Evolutionary conservation across 331 rosid species (phyloP).

Genomic region (Saraca asoca): DNA sequence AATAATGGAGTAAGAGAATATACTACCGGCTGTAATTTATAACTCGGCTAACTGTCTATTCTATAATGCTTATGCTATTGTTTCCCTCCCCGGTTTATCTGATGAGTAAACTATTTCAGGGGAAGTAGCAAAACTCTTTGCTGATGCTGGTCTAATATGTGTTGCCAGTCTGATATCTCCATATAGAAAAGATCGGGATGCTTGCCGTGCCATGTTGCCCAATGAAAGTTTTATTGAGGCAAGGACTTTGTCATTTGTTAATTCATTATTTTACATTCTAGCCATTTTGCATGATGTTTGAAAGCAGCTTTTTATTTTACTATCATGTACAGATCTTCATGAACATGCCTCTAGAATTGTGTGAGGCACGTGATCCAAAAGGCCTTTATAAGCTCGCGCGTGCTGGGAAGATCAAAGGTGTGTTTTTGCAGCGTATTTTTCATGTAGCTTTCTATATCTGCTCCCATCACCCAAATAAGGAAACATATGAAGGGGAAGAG

Average conservation of each 20-base stretch:
- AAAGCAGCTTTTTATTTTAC: conserved; percentile 22
- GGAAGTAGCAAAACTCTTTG: conserved; percentile 80
- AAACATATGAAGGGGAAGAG: not conserved
- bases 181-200: conserved; percentile 65
- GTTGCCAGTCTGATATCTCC: conserved; percentile 89
- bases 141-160: conserved; percentile 75
- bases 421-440: conserved; percentile 31
- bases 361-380: conserved; percentile 81
- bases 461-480: conserved; percentile 14
- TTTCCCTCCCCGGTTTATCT: conserved; percentile 27
- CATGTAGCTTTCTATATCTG: not conserved
- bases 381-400: conserved; percentile 96
- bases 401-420: conserved; percentile 80
- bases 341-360: conserved; percentile 78
- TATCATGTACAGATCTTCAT: conserved; percentile 66
- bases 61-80: conserved; percentile 1
- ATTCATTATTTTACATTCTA: conserved; percentile 7
- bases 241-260: conserved; percentile 27
- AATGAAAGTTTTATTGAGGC: conserved; percentile 71
- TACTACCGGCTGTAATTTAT: not conserved
- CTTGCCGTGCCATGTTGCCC: conserved; percentile 70
- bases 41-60: not conserved
- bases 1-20: not conserved
- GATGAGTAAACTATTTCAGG: conserved; percentile 46
- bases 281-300: conserved; percentile 27